Conservation (phyloP, 352 stramenopile species). For the Phytophthora sansomeana region DNA sequence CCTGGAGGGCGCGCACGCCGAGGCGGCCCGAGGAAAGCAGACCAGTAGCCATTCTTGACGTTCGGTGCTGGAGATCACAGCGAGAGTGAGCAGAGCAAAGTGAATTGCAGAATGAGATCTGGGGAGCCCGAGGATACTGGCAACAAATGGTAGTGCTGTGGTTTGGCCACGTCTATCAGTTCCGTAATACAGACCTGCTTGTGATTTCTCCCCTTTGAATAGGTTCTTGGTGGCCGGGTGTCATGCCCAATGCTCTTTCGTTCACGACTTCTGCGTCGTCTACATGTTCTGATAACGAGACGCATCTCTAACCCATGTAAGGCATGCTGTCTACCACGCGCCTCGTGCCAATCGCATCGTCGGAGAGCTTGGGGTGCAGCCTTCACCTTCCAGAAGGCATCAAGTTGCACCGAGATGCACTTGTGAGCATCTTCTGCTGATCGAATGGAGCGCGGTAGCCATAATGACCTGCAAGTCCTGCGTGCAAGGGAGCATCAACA, state of each 20-base stretch:
- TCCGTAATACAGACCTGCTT: too few relatives aligned
- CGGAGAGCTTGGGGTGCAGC: not conserved
- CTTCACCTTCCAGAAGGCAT: constrained; percentile 7
- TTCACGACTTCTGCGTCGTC: constrained; percentile 16
- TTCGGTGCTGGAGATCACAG: not conserved
- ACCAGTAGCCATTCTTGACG: constrained; percentile 12
- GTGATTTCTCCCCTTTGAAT: too few relatives aligned
- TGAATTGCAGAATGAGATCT: constrained; percentile 31
- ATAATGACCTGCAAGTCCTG: constrained; percentile 7
- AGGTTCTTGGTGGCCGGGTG: not conserved
- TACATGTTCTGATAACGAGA: constrained; percentile 25
- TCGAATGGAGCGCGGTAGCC: constrained; percentile 10
- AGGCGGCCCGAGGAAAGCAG: constrained; percentile 30
- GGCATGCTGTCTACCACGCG: constrained; percentile 16
- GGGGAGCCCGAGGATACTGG: too few relatives aligned
- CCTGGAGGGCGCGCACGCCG: constrained; percentile 41
- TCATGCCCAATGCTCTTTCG: constrained; percentile 1
- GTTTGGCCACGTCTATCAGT: too few relatives aligned
- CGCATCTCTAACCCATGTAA: constrained; percentile 22
- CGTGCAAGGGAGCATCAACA: too few relatives aligned
- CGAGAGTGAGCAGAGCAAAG: constrained; percentile 29
- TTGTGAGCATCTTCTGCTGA: constrained; percentile 7
- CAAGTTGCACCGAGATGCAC: constrained; percentile 7
- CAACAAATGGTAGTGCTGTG: too few relatives aligned
- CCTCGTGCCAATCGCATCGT: constrained; percentile 26